Base-by-base conservation (phyloP, 2,329 filamentous ascomycete genomes). In the Epichloe sp. region DNA sequence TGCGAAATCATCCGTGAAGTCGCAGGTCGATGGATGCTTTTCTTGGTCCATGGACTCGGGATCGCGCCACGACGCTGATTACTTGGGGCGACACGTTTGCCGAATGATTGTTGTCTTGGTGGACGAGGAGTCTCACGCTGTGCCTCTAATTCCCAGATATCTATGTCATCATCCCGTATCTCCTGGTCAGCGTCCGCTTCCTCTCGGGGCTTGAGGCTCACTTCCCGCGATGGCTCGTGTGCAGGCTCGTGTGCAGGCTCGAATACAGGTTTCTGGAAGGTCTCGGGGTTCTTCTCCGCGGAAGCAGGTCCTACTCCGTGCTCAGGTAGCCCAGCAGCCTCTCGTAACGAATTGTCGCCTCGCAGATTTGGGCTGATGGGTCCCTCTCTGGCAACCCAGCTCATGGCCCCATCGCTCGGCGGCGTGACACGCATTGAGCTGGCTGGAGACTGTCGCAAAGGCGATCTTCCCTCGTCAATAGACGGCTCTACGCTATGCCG, bases 131-230 rank as follows among this genome's bases (percentile, higher is more conserved):
- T 68, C 6, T 68, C 65, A 12, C 77, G 71, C 49, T 72, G 68
- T 11, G 77, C 78, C 59, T 81, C 78, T 23, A 79, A 59, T 35
- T 76, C 77, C 77, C 78, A 82, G 11, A 82, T 69, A 55, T 81
- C 67, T 11, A 72, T 73, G 3, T 71, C 70, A n/a, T 73, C 72
- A 26, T 68, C 68, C 26, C 45, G 49, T 11, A 51, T 55, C 12
- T 56, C 60, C 46, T 59, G 45, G 7, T 57, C 54, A 2, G 56
- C 52, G 2, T 54, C 56, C 14, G 41, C 14, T 14, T 36, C 37
- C 31, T 43, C 37, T 14, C n/a, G 41, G 4, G 19, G n/a, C 38
- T 40, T 40, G 21, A 41, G 42, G n/a, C 17, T 37, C 11, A 46
- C 23, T 21, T 49, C 17, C 19, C 15, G 46, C 44, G 35, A 15